Base-by-base conservation (phyloP, 2,329 filamentous ascomycete genomes). In the Hortaea sp. region DNA sequence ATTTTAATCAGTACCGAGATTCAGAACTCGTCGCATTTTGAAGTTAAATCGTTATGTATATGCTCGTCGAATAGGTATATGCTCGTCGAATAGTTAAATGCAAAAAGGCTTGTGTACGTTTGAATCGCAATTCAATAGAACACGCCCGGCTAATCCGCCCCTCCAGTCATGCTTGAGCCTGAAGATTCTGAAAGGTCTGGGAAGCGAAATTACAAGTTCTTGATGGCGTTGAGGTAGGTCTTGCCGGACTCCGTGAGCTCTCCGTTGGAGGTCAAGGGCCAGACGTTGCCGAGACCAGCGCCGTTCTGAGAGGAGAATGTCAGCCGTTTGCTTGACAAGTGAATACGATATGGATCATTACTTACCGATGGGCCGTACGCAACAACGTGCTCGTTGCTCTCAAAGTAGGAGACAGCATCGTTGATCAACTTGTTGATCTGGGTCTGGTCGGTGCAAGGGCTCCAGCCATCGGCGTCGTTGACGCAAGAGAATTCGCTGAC, bases 401-500 rank as follows among this genome's bases (percentile, higher is more conserved):
- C 49, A 20, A 60, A 56, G 40, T 57, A 60, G 37, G 48, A 41
- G 6, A 60, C 57, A 29, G 47, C 45, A 20, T 53, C 49, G 11
- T 49, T 52, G 45, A 59, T 57, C 35, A 55, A 59, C 6, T 30
- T 45, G 35, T 58, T 48, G 41, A 60, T 56, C 27, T 51, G 46
- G 5, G 11, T 42, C 47, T 57, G 56, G 38, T 55, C 53, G 34
- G 52, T 56, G 44, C 57, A 59, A 34, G 57, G 52, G 6, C 38
- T 43, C 48, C 47, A 57, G 45, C 43, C 48, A 13, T 40, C 41
- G 27, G 46, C 32, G 29, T 57, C 54, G 39, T 56, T 45, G 11
- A 60, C 56, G 35, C 57, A 60, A 9, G 57, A 56, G 41, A 59
- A 59, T 41, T 59, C 57, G 29, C 39, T 50, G 12, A 60, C 52